These are phyloP conservation scores for Cladosporium sp. DNA, from an alignment of 2,329 filamentous ascomycete species.

Conservation along the genomic window DNA sequence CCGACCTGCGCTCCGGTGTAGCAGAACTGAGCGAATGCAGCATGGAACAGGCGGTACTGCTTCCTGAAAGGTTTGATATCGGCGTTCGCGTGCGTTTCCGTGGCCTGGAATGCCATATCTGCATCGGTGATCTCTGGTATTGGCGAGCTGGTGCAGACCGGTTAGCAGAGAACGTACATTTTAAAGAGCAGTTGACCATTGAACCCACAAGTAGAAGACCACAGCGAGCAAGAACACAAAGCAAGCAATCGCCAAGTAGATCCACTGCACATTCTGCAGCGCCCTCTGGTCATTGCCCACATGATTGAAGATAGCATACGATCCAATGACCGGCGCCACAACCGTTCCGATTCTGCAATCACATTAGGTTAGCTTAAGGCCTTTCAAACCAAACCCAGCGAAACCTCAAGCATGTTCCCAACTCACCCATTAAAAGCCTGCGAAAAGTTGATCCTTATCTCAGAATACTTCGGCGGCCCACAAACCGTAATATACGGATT, in stretches of 20 bases:
- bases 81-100: constrained; percentile 30
- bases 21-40: constrained; percentile 73
- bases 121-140: constrained; percentile 61
- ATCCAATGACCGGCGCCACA: constrained; percentile 59
- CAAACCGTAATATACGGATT: constrained; percentile 57
- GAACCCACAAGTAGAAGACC: constrained; percentile 56
- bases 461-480: constrained; percentile 60
- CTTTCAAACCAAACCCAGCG: no score
- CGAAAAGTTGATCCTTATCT: constrained; percentile 60
- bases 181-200: background rate
- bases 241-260: constrained; percentile 62
- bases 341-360: constrained; percentile 52
- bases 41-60: constrained; percentile 74
- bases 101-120: constrained; percentile 59
- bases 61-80: constrained; percentile 55
- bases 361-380: background rate
- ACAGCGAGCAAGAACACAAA: constrained; percentile 59
- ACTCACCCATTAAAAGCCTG: constrained; percentile 55
- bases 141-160: constrained; percentile 34
- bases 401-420: no score
- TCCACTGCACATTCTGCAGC: constrained; percentile 63
- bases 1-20: constrained; percentile 74
- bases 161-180: background rate
- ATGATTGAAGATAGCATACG: constrained; percentile 62
- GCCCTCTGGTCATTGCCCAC: constrained; percentile 51